Percentiles rank a stretch among this genome's conserved stretches.
Evolutionary conservation across 179 eudicot genomes (phyloP).

Genomic region (Beta corolliflora): DNA sequence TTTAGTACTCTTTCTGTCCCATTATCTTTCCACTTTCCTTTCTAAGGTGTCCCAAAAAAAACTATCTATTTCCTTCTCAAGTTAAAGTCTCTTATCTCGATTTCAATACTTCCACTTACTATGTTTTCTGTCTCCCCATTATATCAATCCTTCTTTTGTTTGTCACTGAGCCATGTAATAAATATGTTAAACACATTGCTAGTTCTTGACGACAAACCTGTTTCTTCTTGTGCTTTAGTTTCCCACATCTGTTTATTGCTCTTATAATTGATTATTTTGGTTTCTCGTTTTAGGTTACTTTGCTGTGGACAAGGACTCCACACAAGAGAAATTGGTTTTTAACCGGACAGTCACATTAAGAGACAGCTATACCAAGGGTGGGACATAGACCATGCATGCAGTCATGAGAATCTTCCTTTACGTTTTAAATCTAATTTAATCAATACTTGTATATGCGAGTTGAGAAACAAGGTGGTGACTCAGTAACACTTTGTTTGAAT

Average conservation of each 20-base stretch:
- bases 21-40: no score
- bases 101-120: no score
- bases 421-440: no score
- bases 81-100: no score
- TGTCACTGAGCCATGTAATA: neutral
- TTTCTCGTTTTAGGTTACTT: slow-evolving; percentile 51
- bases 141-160: neutral
- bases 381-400: slow-evolving; percentile 24
- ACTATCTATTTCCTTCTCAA: no score
- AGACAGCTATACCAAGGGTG: slow-evolving; percentile 63
- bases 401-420: no score
- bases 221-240: neutral
- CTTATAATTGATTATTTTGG: neutral
- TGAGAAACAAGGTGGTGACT: no score
- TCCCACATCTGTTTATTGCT: neutral
- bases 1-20: no score
- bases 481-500: no score
- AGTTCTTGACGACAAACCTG: neutral
- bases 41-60: no score
- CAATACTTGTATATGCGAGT: no score
- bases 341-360: slow-evolving; percentile 75
- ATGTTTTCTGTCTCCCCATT: neutral
- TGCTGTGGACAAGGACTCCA: slow-evolving; percentile 71
- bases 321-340: slow-evolving; percentile 66
- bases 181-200: no score